Percentiles rank a stretch among this genome's conserved stretches.
These are phyloP conservation scores for Apophysomyces ossiformis DNA, from an alignment of 371 early-diverging fungal genomes.

Conservation along the genomic window DNA sequence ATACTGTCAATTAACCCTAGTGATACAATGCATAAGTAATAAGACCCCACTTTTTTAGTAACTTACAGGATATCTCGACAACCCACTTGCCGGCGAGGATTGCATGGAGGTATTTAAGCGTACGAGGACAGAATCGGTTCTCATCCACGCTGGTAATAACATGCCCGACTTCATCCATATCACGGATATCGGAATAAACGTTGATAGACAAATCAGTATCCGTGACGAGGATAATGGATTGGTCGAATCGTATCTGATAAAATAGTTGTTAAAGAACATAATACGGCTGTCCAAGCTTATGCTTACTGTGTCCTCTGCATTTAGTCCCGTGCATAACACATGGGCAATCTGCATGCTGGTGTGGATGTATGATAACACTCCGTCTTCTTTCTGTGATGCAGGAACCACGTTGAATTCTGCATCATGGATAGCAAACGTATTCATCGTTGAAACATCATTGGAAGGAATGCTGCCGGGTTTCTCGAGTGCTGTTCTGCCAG, in stretches of 20 bases:
- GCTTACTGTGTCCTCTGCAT: constrained; percentile 7
- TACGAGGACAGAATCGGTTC: constrained; percentile 30
- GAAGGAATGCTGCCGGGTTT: background rate
- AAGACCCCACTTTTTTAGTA: background rate
- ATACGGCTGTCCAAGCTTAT: background rate
- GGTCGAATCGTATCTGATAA: constrained; percentile 14
- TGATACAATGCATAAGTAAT: background rate
- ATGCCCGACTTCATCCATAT: constrained; percentile 37
- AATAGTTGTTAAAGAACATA: background rate
- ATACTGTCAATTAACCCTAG: constrained; percentile 42
- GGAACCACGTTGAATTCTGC: background rate
- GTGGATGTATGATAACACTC: background rate
- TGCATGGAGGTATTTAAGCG: constrained; percentile 44
- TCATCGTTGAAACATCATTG: background rate
- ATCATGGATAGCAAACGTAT: background rate
- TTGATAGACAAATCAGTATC: constrained; percentile 22
- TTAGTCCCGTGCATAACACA: constrained; percentile 12
- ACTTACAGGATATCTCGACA: constrained; percentile 38
- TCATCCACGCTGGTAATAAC: constrained; percentile 37
- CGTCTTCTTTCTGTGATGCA: background rate
- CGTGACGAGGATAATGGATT: constrained; percentile 14
- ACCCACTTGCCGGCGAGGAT: constrained; percentile 47
- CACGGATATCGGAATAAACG: constrained; percentile 23
- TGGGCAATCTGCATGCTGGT: background rate
- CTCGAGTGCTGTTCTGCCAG: no score